Conservation (phyloP, 176 grass and related monocot genomes). For the Triticum monococcum region DNA sequence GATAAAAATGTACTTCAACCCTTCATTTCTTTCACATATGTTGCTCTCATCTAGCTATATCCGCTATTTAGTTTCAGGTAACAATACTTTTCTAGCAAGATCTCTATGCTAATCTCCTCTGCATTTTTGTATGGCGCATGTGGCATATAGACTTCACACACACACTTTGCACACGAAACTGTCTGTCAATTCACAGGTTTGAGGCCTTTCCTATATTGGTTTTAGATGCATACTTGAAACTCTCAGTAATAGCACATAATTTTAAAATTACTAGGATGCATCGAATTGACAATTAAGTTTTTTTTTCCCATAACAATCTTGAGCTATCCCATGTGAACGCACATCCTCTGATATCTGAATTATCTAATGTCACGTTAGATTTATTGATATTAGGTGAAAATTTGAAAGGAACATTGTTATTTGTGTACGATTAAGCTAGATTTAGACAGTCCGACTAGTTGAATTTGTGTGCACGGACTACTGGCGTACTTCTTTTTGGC, state of each 20-base stretch:
- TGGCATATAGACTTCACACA: not conserved
- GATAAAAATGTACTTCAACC: not conserved
- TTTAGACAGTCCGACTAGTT: not conserved
- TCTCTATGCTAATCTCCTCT: not conserved
- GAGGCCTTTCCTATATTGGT: not conserved
- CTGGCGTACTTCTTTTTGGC: not conserved
- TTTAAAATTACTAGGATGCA: not conserved
- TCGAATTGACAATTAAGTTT: not conserved
- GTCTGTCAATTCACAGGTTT: not conserved
- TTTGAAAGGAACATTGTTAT: not conserved
- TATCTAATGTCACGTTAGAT: not conserved
- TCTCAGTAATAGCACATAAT: not conserved
- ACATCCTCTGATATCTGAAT: not conserved
- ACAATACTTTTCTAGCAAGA: not conserved
- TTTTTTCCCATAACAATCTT: not conserved
- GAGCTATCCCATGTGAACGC: not conserved
- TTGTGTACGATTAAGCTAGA: not conserved
- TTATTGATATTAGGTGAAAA: not conserved
- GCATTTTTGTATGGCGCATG: not conserved
- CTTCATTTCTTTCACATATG: not conserved
- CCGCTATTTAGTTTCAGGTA: conserved; percentile 3
- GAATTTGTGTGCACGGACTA: not conserved
- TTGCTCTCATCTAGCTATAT: no score
- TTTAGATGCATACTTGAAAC: conserved; percentile 15
- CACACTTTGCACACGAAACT: not conserved